These are phyloP conservation scores for Austroboletus novae-zelandiae DNA, from an alignment of 1,284 basidiomycete species.

Conservation along the genomic window DNA sequence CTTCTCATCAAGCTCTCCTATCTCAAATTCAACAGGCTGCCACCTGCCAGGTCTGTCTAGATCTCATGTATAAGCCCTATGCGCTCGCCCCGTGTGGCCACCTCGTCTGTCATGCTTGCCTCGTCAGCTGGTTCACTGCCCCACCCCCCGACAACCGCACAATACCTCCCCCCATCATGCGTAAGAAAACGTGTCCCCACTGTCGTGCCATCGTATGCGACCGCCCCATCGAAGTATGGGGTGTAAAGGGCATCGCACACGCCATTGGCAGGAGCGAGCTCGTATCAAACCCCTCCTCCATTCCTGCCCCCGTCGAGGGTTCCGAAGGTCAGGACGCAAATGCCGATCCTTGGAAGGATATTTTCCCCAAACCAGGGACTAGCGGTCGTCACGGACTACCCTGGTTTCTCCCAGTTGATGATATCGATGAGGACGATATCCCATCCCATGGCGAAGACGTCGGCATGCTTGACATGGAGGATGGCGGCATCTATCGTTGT, in stretches of 20 bases:
- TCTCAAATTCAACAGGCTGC: conserved; percentile 55
- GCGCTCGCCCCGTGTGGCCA: conserved; percentile 74
- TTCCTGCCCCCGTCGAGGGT: conserved; percentile 8
- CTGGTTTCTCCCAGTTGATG: conserved; percentile 17
- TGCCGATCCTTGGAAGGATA: conserved; percentile 59
- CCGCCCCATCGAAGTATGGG: conserved; percentile 70
- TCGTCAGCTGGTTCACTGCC: conserved; percentile 71
- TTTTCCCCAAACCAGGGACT: conserved; percentile 42
- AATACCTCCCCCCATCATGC: conserved; percentile 26
- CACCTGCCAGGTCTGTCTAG: conserved; percentile 73
- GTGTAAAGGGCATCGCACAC: conserved; percentile 62
- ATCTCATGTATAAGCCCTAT: conserved; percentile 66
- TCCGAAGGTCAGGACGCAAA: conserved; percentile 16
- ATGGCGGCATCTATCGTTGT: conserved; percentile 71
- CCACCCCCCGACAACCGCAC: conserved; percentile 30
- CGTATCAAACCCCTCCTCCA: conserved; percentile 30
- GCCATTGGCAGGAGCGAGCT: conserved; percentile 53
- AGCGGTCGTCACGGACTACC: conserved; percentile 7
- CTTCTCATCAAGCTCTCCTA: conserved; percentile 50
- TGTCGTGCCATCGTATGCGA: conserved; percentile 62
- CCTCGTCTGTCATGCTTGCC: conserved; percentile 64
- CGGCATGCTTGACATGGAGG: conserved; percentile 67
- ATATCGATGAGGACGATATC: conserved; percentile 16
- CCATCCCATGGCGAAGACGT: conserved; percentile 37
- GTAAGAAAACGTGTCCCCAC: conserved; percentile 71